Evolutionary conservation across 139 green algal species (phyloP).

Genomic region (Micractinium conductrix): DNA sequence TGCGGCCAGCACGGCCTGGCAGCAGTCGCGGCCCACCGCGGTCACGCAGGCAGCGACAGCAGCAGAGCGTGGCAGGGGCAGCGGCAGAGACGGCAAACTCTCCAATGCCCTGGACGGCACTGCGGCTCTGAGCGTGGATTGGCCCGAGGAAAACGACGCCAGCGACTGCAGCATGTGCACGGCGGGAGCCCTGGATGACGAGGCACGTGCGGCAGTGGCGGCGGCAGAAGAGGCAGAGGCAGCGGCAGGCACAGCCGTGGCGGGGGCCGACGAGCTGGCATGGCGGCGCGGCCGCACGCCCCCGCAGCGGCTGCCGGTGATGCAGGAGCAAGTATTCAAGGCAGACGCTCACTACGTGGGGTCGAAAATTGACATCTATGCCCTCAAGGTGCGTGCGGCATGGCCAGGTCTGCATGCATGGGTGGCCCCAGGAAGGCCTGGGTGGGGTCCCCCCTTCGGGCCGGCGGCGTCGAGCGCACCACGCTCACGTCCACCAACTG

Average conservation of each 20-base stretch:
- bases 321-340: conserved; percentile 26
- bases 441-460: too few relatives aligned
- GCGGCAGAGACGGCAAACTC: background rate
- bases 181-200: background rate
- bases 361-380: conserved; percentile 40
- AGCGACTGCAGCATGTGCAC: conserved; percentile 20
- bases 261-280: too few relatives aligned
- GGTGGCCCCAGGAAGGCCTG: too few relatives aligned
- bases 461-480: too few relatives aligned
- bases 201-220: background rate
- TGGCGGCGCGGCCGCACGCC: too few relatives aligned
- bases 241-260: background rate
- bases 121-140: too few relatives aligned
- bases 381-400: conserved; percentile 28
- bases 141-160: background rate
- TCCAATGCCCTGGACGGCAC: too few relatives aligned
- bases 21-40: background rate
- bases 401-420: too few relatives aligned
- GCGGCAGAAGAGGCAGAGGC: background rate
- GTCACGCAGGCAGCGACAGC: background rate
- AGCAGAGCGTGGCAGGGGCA: background rate
- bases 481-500: too few relatives aligned
- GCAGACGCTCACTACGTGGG: conserved; percentile 29
- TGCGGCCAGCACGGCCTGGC: conserved; percentile 8
- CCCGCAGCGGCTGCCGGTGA: background rate